Conservation (phyloP, 441 rosid genomes). For the Omphalea diandra region DNA sequence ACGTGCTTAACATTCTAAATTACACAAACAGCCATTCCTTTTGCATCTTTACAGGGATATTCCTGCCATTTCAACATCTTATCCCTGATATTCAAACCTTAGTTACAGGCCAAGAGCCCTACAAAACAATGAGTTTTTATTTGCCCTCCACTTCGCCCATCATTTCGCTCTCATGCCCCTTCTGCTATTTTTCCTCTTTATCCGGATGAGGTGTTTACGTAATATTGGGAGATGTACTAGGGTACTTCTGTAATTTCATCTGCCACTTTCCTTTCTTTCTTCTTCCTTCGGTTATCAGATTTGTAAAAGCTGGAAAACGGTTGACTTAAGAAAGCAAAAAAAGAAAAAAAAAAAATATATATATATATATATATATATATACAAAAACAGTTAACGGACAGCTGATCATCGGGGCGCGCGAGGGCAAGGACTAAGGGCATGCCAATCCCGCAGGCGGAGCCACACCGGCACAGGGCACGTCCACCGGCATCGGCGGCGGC, state of each 20-base stretch:
- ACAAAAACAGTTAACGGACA: background rate
- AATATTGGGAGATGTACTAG: background rate
- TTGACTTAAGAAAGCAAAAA: background rate
- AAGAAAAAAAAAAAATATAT: background rate
- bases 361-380: too few species aligned
- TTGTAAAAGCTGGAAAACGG: background rate
- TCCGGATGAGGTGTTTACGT: background rate
- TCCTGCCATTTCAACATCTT: background rate
- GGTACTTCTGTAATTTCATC: background rate
- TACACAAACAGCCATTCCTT: background rate
- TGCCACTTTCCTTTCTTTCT: slow-evolving; percentile 5
- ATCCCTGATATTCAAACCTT: background rate
- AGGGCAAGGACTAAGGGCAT: slow-evolving; percentile 26
- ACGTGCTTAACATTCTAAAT: too few species aligned
- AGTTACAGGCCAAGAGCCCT: background rate
- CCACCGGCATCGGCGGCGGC: slow-evolving; percentile 25
- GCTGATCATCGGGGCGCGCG: too few species aligned
- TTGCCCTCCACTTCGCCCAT: background rate
- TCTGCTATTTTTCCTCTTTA: background rate
- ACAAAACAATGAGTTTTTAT: background rate
- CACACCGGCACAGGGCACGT: slow-evolving; percentile 35
- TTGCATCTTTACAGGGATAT: background rate
- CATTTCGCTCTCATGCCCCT: background rate
- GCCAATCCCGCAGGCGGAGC: slow-evolving; percentile 41
- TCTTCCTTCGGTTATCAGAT: background rate